Base-by-base conservation (phyloP, 2,329 filamentous ascomycete genomes). In the Fusarium sororula region DNA sequence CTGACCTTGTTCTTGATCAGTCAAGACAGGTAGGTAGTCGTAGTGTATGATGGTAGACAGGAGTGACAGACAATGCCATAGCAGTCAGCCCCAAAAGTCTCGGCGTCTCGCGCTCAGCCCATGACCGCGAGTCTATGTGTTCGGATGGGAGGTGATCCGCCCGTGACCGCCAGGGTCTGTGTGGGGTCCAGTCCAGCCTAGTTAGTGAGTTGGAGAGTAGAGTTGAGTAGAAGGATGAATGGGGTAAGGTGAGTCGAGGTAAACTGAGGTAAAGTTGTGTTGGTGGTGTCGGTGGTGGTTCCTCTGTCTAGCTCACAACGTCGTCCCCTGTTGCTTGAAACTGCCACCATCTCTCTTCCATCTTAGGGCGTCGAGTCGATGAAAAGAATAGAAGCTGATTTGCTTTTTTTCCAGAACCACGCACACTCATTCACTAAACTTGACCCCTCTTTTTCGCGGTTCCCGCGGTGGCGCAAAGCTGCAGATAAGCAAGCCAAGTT, bases 61-160 rank as follows among this genome's bases (percentile, higher is more conserved):
- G 48, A 53, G 30, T 24, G 48, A 37, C n/a, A 35, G 48, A 37
- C 48, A 35, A 53, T 53, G 18, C 48, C 48, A 26, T 37, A 26
- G 24, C 13, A 37, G 28, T 28, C 38, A 65, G 57, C 32, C 26
- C 32, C 57, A 51, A 53, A 53, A 65, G 45, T 47, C 66, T 70
- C 67, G 67, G 67, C 26, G 47, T 41, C 55, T 70, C 66, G 67
- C 45, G 67, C 66, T 28, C 35, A 70, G 48, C 26, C 53, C 60
- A 70, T 56, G 68, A 47, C 66, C 60, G 64, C 60, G 68, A 70
- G 67, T 65, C 32, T 53, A 70, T 59, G 24, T 44, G 54, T 48
- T 37, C 45, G 66, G 62, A 50, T 71, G 47, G 35, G 41, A 28
- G 51, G 44, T 57, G 45, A 51, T 63, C 70, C 53, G 39, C 35